A percentile compares a stretch with the other conserved stretches of the same genome.
These are phyloP conservation scores for Coemansia sp. DNA, from an alignment of 192 early-diverging fungal genomes.

Conservation along the genomic window DNA sequence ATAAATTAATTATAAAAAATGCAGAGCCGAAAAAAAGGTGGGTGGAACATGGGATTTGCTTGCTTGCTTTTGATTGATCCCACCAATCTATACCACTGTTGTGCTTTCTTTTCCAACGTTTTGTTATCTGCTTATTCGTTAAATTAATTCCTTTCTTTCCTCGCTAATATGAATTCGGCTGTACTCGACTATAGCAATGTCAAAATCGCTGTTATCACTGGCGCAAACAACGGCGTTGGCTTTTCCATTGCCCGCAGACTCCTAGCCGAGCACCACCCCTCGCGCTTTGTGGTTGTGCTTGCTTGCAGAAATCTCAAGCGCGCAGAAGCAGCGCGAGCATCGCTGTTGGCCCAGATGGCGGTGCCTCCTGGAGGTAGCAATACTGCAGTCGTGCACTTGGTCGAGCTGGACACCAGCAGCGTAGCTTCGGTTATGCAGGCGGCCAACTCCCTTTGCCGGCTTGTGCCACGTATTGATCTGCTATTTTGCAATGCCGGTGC, in stretches of 20 bases:
- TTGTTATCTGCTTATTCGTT: background rate
- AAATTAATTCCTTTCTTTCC: too few species aligned
- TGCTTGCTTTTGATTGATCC: background rate
- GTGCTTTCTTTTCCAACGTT: background rate
- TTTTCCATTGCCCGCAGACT: slow-evolving; percentile 30
- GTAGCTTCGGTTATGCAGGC: slow-evolving; percentile 35
- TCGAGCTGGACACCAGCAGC: slow-evolving; percentile 53
- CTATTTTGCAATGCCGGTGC: slow-evolving; percentile 58
- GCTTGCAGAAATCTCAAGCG: slow-evolving; percentile 45
- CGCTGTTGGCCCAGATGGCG: slow-evolving; percentile 16
- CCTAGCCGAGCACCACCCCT: background rate
- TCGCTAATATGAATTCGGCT: too few species aligned
- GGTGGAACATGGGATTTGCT: background rate
- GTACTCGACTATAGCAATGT: background rate
- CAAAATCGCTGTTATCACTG: slow-evolving; percentile 33
- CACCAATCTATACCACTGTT: background rate
- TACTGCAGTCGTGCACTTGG: slow-evolving; percentile 12
- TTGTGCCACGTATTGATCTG: slow-evolving; percentile 17
- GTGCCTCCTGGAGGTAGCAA: background rate
- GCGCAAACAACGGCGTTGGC: slow-evolving; percentile 55
- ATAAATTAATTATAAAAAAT: background rate
- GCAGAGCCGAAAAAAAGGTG: background rate
- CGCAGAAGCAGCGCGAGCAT: slow-evolving; percentile 18
- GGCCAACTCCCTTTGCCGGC: slow-evolving; percentile 1
- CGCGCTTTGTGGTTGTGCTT: slow-evolving; percentile 23